A percentile compares a stretch with the other conserved stretches of the same genome.
Conservation (phyloP, 2,329 filamentous ascomycete species). For the Alternaria sp. region DNA sequence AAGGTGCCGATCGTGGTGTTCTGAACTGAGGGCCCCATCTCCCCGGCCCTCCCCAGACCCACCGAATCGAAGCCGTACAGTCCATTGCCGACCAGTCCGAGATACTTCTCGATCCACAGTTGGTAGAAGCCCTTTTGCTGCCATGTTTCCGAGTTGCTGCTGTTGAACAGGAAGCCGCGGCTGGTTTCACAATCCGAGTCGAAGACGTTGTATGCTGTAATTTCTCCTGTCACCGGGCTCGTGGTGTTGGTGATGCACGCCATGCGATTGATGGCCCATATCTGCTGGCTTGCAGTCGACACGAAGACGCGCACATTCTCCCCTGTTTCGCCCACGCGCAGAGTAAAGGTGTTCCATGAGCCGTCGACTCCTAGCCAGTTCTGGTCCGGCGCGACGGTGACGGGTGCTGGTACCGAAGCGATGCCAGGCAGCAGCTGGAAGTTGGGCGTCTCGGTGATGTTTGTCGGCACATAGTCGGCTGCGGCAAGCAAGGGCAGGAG, state of each 20-base stretch:
- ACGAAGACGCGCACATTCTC: constrained; percentile 64
- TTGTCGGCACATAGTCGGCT: constrained; percentile 29
- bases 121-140: constrained; percentile 64
- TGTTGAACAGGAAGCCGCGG: constrained; percentile 66
- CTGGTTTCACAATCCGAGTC: constrained; percentile 56
- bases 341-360: constrained; percentile 70
- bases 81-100: constrained; percentile 67
- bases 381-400: constrained; percentile 46
- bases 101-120: constrained; percentile 62
- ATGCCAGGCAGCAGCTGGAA: constrained; percentile 25
- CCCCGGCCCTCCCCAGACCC: constrained; percentile 48
- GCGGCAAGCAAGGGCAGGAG: constrained; percentile 27
- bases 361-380: constrained; percentile 49
- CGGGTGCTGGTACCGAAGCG: constrained; percentile 35
- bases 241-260: constrained; percentile 33
- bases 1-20: constrained; percentile 53
- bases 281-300: constrained; percentile 73
- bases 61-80: constrained; percentile 65
- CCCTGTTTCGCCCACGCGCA: constrained; percentile 63
- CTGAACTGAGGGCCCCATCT: constrained; percentile 49
- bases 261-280: constrained; percentile 65
- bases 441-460: constrained; percentile 26
- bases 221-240: constrained; percentile 57
- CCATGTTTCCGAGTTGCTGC: constrained; percentile 64
- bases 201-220: constrained; percentile 24